Percentiles rank a stretch among this genome's conserved stretches.
Conservation (phyloP, 116 monocot species). For the Phalaenopsis hybrid region DNA sequence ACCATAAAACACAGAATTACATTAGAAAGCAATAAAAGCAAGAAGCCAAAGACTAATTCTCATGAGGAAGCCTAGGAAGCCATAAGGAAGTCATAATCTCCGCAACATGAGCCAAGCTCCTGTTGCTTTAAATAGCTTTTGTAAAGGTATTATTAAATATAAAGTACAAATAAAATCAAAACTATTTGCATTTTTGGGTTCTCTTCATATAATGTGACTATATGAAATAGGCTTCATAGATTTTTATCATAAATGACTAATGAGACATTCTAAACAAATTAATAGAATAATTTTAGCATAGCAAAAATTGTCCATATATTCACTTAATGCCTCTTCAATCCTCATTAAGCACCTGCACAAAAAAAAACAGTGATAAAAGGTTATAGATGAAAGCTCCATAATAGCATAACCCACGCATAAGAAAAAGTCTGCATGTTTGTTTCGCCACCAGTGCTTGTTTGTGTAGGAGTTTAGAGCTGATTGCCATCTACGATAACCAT, state of each 20-base stretch:
- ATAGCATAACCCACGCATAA: constrained; percentile 53
- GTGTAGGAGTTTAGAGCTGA: constrained; percentile 55
- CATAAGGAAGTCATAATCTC: not conserved
- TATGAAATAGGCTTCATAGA: not conserved
- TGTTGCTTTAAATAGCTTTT: not conserved
- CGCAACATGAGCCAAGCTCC: not conserved
- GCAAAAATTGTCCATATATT: not conserved
- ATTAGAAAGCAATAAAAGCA: not conserved
- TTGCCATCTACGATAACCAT: constrained; percentile 52
- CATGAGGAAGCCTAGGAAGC: not conserved
- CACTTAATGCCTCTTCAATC: not conserved
- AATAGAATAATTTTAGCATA: not conserved
- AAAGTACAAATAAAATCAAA: not conserved
- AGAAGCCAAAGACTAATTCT: not conserved
- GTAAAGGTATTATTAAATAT: not conserved
- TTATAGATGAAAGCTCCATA: constrained; percentile 1
- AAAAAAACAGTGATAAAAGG: not conserved
- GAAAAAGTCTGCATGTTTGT: constrained; percentile 73
- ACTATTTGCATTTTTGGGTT: not conserved
- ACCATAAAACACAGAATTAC: not conserved
- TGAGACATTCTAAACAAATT: not conserved
- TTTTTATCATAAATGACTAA: not conserved
- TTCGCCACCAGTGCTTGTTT: constrained; percentile 63
- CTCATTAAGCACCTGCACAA: not conserved
- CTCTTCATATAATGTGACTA: not conserved